Base-by-base conservation (phyloP, 2,329 filamentous ascomycete species). In the Fusarium irregulare region DNA sequence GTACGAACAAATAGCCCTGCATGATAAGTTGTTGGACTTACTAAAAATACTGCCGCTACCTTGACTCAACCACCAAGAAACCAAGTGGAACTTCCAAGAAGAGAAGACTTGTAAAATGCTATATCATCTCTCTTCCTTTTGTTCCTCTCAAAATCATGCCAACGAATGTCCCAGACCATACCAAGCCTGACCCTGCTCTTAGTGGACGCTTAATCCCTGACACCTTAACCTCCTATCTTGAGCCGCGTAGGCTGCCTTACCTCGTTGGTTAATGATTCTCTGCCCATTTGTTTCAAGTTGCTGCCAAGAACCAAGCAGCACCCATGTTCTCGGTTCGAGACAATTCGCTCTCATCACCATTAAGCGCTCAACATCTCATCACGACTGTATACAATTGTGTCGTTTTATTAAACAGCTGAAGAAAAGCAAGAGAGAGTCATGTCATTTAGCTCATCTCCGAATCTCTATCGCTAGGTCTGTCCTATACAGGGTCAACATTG, bases 221-320 rank as follows among this genome's bases (percentile, higher is more conserved):
- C n/a, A 68, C 42, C 56, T 62, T n/a, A 42, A 60, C 55, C 66
- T 69, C 66, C 66, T 66, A 62, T 67, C 51, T 70, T 62, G 45
- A 69, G 66, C 66, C 66, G 66, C 66, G 66, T 67, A 30, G 45
- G 45, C 34, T 34, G 40, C 5, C 56, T 55, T 34, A 61, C 63
- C 63, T 56, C 47, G 62, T 66, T 66, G 63, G 63, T 66, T 61
- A 61, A 66, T 66, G 63, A 66, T 67, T 51, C 45, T 51, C 63
- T 37, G 27, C 45, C n/a, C 11, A 18, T 49, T 67, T 62, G 71
- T 73, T 73, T 73, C 71, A 73, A 25, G 41, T 68, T 42, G 16
- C 20, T 48, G 63, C 47, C 63, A 66, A 66, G 63, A 34, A 11
- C n/a, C 54, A 65, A 65, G 53, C 62, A 60, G 30, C 16, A 50